phyloP scores from a whole-genome alignment of 164 flowering plant genomes.

The Echeveria elegans region DNA sequence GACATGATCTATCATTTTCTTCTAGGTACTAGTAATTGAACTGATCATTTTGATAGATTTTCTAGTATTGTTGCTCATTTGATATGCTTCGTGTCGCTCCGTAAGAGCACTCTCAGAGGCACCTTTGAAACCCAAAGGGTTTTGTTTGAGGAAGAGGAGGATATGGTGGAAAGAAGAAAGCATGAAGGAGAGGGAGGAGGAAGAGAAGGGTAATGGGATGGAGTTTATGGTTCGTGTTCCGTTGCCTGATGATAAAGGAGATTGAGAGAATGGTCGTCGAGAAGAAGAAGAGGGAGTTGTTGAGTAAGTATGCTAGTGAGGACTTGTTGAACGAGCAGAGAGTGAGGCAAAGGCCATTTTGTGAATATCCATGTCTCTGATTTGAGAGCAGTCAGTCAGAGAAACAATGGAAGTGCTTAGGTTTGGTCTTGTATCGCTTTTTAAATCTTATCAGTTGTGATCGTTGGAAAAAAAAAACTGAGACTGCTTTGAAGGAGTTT shows the following conservation, averaged over 20 bases:
- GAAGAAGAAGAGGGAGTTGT: conserved; percentile 88
- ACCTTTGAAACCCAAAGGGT: too few species aligned
- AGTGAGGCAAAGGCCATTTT: conserved; percentile 79
- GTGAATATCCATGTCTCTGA: conserved; percentile 63
- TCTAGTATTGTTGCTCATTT: too few species aligned
- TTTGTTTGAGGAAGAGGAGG: conserved; percentile 77
- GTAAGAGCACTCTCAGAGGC: too few species aligned
- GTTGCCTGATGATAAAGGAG: conserved; percentile 86
- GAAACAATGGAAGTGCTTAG: not conserved
- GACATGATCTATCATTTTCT: too few species aligned
- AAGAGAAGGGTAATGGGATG: conserved; percentile 32
- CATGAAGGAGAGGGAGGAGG: conserved; percentile 27
- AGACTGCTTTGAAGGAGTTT: not conserved
- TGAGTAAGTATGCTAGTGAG: conserved; percentile 69
- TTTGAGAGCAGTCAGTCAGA: not conserved
- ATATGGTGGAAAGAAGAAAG: conserved; percentile 74
- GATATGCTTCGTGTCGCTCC: too few species aligned
- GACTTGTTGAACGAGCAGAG: conserved; percentile 65
- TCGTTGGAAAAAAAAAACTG: not conserved
- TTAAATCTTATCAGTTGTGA: not conserved
- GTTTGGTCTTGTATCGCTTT: not conserved
- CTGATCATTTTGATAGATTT: too few species aligned
- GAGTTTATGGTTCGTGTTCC: conserved; percentile 90
- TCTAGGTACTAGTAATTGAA: too few species aligned
- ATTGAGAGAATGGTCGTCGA: conserved; percentile 87